Evolutionary conservation across 208 protist species (phyloP).

Genomic region (Trypanosomatidae sp.): DNA sequence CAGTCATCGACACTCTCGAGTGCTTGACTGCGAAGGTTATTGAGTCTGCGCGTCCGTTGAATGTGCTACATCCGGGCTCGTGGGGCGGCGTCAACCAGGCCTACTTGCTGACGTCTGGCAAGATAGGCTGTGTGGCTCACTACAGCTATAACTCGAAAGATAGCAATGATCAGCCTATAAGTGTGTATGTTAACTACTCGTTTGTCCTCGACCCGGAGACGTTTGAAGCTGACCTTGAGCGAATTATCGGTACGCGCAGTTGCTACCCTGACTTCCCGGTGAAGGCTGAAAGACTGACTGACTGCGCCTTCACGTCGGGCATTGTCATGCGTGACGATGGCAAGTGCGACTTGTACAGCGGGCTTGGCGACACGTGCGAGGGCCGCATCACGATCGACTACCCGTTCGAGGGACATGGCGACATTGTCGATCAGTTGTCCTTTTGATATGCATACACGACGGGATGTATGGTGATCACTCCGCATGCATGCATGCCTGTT

Average conservation of each 20-base stretch:
- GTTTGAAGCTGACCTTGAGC: slow-evolving; percentile 11
- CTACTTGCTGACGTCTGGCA: slow-evolving; percentile 34
- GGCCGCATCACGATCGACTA: slow-evolving; percentile 64
- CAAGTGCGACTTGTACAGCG: slow-evolving; percentile 62
- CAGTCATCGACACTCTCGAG: slow-evolving; percentile 28
- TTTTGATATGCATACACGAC: slow-evolving; percentile 8
- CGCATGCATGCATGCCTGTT: not conserved
- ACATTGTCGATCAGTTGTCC: slow-evolving; percentile 18
- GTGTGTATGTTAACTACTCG: slow-evolving; percentile 46
- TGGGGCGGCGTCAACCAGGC: slow-evolving; percentile 59
- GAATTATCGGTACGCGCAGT: slow-evolving; percentile 37
- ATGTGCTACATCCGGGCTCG: slow-evolving; percentile 33
- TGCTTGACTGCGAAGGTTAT: slow-evolving; percentile 26
- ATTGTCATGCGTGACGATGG: slow-evolving; percentile 50
- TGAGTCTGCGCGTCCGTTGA: slow-evolving; percentile 26
- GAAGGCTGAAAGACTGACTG: slow-evolving; percentile 26
- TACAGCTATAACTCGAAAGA: slow-evolving; percentile 48
- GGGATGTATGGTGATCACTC: not conserved
- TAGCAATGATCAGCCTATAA: slow-evolving; percentile 12
- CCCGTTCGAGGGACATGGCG: slow-evolving; percentile 42
- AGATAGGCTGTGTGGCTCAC: slow-evolving; percentile 52
- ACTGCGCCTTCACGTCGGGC: slow-evolving; percentile 45
- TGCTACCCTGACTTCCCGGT: slow-evolving; percentile 38
- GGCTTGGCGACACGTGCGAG: slow-evolving; percentile 36
- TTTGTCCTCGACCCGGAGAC: slow-evolving; percentile 49